Percentiles rank a stretch among this genome's conserved stretches.
Conservation (phyloP, 148 eudicot genomes). For the Rhododendron henanense region DNA sequence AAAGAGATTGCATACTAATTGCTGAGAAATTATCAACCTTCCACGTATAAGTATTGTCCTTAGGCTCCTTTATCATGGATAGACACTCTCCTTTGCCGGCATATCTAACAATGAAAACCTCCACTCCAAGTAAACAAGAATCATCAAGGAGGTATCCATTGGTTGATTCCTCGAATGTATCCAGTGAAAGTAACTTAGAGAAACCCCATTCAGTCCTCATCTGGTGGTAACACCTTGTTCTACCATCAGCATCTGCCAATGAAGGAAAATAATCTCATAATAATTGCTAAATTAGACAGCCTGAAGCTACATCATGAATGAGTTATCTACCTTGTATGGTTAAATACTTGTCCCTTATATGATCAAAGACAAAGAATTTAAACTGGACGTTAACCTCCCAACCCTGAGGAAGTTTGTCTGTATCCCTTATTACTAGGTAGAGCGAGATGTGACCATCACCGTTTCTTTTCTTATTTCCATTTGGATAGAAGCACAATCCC, state of each 20-base stretch:
- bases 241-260: slow-evolving; percentile 4
- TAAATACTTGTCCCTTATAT: slow-evolving; percentile 15
- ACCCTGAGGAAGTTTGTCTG: background rate
- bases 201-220: slow-evolving; percentile 17
- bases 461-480: slow-evolving; percentile 4
- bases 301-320: background rate
- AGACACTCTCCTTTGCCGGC: slow-evolving; percentile 13
- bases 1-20: background rate
- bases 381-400: slow-evolving; percentile 19
- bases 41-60: slow-evolving; percentile 3
- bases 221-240: slow-evolving; percentile 8
- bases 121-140: slow-evolving; percentile 14
- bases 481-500: slow-evolving; percentile 13
- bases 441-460: slow-evolving; percentile 12
- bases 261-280: background rate
- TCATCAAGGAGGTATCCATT: slow-evolving; percentile 16
- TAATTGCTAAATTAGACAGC: background rate
- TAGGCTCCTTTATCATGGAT: background rate
- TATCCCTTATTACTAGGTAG: slow-evolving; percentile 9
- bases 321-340: slow-evolving; percentile 13
- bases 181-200: slow-evolving; percentile 3
- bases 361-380: slow-evolving; percentile 15
- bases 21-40: slow-evolving; percentile 15
- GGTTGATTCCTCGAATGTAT: background rate
- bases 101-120: slow-evolving; percentile 9